Evolutionary conservation across 331 rosid genomes (phyloP).

Genomic region (Rosa hybrid): DNA sequence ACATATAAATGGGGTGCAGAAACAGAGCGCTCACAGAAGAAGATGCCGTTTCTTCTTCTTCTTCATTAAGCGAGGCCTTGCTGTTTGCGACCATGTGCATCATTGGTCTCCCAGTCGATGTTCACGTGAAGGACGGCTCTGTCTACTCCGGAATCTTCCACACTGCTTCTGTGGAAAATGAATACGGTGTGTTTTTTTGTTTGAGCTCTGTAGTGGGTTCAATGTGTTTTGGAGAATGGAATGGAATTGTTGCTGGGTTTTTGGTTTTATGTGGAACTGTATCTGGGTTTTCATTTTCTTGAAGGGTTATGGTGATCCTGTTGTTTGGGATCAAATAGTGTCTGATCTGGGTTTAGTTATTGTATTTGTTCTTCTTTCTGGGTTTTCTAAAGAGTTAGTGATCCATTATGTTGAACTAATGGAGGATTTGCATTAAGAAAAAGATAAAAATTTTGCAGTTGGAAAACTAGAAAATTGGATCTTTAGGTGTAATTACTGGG

Average conservation of each 20-base stretch:
- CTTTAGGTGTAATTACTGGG: not conserved
- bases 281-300: conserved; percentile 14
- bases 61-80: conserved; percentile 62
- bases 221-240: not conserved
- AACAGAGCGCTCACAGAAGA: conserved; percentile 40
- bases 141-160: conserved; percentile 86
- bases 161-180: conserved; percentile 59
- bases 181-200: conserved; percentile 48
- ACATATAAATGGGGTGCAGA: conserved; percentile 59
- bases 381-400: not conserved
- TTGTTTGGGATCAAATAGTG: conserved; percentile 18
- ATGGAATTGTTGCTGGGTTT: not conserved
- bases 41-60: conserved; percentile 24
- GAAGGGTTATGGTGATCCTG: conserved; percentile 13
- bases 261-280: not conserved
- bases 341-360: conserved; percentile 26
- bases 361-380: not conserved
- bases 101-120: conserved; percentile 80
- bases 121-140: conserved; percentile 81
- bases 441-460: not conserved
- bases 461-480: not conserved
- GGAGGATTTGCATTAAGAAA: not conserved
- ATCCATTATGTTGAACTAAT: not conserved
- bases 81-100: conserved; percentile 74
- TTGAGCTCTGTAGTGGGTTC: not conserved